Evolutionary conservation across 2,329 filamentous ascomycete species (phyloP).

Genomic region (Apiospora sp.): DNA sequence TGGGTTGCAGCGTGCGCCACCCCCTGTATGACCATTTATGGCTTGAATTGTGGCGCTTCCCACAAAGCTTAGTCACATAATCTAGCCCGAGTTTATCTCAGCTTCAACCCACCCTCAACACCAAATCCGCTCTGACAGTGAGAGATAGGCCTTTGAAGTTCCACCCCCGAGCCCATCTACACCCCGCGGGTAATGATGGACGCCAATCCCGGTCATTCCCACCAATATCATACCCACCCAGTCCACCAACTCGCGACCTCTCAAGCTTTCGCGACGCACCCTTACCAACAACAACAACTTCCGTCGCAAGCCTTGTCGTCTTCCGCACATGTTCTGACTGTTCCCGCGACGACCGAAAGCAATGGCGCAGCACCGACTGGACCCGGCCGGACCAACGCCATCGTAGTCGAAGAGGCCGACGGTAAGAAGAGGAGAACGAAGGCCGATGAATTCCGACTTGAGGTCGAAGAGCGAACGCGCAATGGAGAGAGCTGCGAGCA

Average conservation of each 20-base stretch:
- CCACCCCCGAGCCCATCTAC: not conserved
- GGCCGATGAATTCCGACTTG: conserved; percentile 30
- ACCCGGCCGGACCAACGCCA: not conserved
- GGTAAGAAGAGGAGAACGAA: conserved; percentile 25
- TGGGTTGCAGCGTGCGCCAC: not conserved
- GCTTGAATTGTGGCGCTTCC: not conserved
- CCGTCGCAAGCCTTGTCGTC: not conserved
- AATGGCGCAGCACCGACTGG: not conserved
- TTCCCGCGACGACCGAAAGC: not conserved
- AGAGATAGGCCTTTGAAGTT: not conserved
- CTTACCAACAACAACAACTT: not conserved
- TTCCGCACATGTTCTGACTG: not conserved
- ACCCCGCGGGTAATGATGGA: not conserved
- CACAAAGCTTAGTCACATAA: not conserved
- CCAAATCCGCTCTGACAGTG: not conserved
- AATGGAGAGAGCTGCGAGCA: conserved; percentile 34
- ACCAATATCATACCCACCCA: not conserved
- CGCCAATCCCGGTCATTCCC: not conserved
- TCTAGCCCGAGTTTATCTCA: not conserved
- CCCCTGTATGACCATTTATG: not conserved
- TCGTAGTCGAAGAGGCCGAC: conserved; percentile 8
- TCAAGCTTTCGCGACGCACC: not conserved
- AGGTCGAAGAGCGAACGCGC: conserved; percentile 31
- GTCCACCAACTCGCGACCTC: not conserved
- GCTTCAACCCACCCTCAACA: not conserved